Evolutionary conservation across 2,329 filamentous ascomycete genomes (phyloP).

Genomic region (Colletotrichum agaves): DNA sequence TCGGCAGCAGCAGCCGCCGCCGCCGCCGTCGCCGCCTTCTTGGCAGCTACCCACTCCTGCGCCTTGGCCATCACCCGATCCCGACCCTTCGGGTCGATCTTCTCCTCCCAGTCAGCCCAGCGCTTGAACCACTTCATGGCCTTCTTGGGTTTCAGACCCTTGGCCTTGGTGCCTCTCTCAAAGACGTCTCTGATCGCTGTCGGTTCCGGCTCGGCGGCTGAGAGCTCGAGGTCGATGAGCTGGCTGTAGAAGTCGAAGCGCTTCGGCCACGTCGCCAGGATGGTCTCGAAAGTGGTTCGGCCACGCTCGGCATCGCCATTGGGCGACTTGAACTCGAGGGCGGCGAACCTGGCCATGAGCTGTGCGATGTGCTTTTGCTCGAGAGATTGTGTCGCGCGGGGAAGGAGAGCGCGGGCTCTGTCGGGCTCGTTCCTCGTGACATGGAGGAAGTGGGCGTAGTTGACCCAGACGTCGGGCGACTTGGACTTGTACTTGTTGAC

Average conservation of each 20-base stretch:
- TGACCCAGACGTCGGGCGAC: conserved; percentile 85
- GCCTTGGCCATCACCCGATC: conserved; percentile 78
- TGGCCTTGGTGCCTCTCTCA: conserved; percentile 77
- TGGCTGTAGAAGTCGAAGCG: conserved; percentile 94
- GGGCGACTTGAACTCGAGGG: conserved; percentile 87
- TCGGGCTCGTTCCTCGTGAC: conserved; percentile 75
- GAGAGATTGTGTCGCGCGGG: conserved; percentile 86
- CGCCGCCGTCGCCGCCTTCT: conserved; percentile 52
- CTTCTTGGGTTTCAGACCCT: conserved; percentile 81
- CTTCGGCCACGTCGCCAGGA: conserved; percentile 87
- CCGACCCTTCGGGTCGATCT: conserved; percentile 60
- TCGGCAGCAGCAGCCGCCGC: conserved; percentile 51
- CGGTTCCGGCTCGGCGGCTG: conserved; percentile 64
- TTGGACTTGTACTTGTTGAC: conserved; percentile 89
- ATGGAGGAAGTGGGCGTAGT: conserved; percentile 95
- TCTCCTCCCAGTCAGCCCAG: conserved; percentile 91
- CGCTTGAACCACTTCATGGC: conserved; percentile 90
- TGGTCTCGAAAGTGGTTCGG: conserved; percentile 91
- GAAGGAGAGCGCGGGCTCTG: conserved; percentile 80
- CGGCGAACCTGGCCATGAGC: conserved; percentile 87
- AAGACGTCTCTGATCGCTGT: conserved; percentile 79
- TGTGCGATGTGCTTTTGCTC: conserved; percentile 71
- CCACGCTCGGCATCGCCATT: conserved; percentile 90
- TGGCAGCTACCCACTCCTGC: conserved; percentile 73
- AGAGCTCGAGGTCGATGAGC: conserved; percentile 85